phyloP scores from a whole-genome alignment of 345 rosid genomes.

The Dipteronia dyeriana region DNA sequence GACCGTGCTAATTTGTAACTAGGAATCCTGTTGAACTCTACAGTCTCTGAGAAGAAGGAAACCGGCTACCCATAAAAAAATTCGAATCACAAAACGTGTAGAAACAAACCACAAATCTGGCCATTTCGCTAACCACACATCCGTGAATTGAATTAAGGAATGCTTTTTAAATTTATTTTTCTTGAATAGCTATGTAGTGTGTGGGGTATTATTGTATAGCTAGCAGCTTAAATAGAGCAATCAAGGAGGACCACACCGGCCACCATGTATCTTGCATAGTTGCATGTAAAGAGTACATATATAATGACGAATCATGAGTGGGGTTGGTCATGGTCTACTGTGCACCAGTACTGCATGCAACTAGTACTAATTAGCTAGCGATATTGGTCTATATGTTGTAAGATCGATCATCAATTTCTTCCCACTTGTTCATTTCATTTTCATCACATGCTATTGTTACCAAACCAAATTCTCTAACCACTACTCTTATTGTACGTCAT shows the following conservation, averaged over 20 bases:
- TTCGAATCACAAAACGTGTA: too few species aligned
- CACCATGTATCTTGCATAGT: neutral
- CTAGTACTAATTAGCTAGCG: too few species aligned
- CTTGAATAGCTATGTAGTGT: too few species aligned
- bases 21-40: too few species aligned
- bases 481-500: too few species aligned
- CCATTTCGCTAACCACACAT: too few species aligned
- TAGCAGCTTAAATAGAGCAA: neutral
- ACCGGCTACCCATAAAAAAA: too few species aligned
- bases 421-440: conserved; percentile 5
- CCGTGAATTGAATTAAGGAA: too few species aligned
- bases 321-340: neutral
- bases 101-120: too few species aligned
- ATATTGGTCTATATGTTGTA: neutral
- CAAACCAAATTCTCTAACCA: neutral
- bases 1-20: too few species aligned
- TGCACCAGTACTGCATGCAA: neutral
- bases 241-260: neutral
- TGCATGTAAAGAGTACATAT: neutral
- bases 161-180: too few species aligned
- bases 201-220: neutral
- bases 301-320: neutral
- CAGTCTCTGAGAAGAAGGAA: too few species aligned
- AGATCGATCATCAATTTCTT: neutral
- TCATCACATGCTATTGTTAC: neutral